These are phyloP conservation scores for Sugiyamaella americana DNA, from an alignment of 805 yeast species.

Conservation along the genomic window DNA sequence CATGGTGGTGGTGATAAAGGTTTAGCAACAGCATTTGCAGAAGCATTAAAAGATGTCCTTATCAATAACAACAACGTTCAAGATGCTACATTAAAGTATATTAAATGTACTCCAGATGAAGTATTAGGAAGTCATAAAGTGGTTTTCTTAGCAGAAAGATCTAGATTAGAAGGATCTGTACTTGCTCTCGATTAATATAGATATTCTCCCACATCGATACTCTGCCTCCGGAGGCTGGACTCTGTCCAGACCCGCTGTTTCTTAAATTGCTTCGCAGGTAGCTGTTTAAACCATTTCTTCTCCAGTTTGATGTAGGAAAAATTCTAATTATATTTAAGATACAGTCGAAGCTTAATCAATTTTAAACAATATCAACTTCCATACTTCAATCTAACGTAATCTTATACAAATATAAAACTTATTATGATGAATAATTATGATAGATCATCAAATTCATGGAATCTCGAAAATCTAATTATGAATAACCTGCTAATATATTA, in stretches of 20 bases:
- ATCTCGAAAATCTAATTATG: no score
- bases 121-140: conserved; percentile 21
- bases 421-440: no score
- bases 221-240: not conserved
- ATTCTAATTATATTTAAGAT: no score
- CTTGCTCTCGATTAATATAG: no score
- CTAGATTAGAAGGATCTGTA: conserved; percentile 8
- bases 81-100: conserved; percentile 18
- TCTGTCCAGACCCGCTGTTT: not conserved
- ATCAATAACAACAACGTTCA: conserved; percentile 12
- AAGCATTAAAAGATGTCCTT: conserved; percentile 18
- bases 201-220: not conserved
- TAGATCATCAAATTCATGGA: no score
- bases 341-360: no score
- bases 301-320: no score
- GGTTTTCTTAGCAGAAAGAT: conserved; percentile 25
- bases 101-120: conserved; percentile 24
- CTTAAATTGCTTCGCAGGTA: not conserved
- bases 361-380: no score
- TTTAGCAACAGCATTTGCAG: conserved; percentile 23
- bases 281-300: no score
- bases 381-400: no score
- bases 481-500: no score
- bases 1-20: conserved; percentile 28
- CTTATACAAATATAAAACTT: no score